Evolutionary conservation across 163 green algal genomes (phyloP).

Genomic region (Chlamydomonas reinhardtii): DNA sequence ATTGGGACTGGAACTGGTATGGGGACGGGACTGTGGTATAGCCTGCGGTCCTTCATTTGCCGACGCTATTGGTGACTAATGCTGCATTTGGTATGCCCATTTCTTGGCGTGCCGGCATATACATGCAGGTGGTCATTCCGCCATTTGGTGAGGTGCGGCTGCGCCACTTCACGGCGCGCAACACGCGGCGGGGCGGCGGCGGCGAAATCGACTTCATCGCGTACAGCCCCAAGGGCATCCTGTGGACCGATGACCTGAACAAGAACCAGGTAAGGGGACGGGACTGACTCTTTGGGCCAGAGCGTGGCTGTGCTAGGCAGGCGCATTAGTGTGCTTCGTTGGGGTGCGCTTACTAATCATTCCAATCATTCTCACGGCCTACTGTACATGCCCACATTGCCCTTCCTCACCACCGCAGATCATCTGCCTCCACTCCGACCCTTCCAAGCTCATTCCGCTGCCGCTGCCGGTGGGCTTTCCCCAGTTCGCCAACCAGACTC

Average conservation of each 20-base stretch:
- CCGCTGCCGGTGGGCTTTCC: conserved; percentile 30
- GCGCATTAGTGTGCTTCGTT: no score
- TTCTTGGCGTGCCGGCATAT: no score
- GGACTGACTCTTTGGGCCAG: no score
- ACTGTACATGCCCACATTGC: no score
- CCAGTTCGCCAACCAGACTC: neutral
- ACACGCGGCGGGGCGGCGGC: conserved; percentile 33
- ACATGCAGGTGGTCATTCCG: conserved; percentile 17
- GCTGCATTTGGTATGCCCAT: no score
- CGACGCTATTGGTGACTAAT: no score
- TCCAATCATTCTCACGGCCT: no score
- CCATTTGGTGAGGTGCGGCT: conserved; percentile 30
- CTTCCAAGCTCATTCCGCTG: neutral
- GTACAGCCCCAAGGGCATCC: conserved; percentile 10
- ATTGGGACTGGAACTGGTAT: no score
- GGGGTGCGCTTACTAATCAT: no score
- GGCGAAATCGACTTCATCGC: conserved; percentile 45
- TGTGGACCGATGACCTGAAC: conserved; percentile 43
- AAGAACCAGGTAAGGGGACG: conserved; percentile 34
- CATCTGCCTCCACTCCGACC: conserved; percentile 20
- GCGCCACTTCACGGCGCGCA: conserved; percentile 33
- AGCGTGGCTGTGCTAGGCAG: no score
- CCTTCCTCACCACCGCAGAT: neutral
- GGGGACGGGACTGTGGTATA: no score
- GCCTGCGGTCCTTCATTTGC: no score